Base-by-base conservation (phyloP, 805 yeast species). In the Nakazawaea anatomiae region DNA sequence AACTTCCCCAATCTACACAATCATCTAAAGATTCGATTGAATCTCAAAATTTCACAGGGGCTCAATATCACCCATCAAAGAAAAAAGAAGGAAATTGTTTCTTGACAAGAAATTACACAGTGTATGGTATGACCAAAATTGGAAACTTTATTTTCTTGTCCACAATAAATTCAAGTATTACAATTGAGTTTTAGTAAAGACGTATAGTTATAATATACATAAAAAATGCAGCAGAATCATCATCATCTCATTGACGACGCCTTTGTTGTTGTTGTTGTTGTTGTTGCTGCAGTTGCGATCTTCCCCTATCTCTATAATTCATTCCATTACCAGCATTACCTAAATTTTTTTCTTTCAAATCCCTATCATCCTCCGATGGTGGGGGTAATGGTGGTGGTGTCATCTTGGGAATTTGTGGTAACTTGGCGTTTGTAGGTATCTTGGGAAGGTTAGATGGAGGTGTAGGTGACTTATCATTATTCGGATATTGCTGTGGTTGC, bases 391-490 rank as follows among this genome's bases (percentile, higher is more conserved):
- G 51, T 14, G 51, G 51, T 30, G 54, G 46, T 12, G 53, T 44
- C 42, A 44, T 52, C 38, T 46, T 10, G 54, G 60, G 59, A 51
- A 57, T 27, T 47, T 50, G 28, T 43, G 57, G 59, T 56, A 57
- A 18, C 48, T 52, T 45, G 59, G 61, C 55, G 56, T 54, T 39
- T 47, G 47, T 55, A 11, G 65, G 67, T 53, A 63, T 54, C 41
- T 54, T 54, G 5, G 70, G 65, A 54, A 61, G 51, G 9, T 56
- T 58, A 11, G 61, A 64, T 57, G 59, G 47, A 18, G 44, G 47
- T 28, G 46, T 25, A 41, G 46, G 46, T n/a, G 60, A 56, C 34
- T 45, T 50, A 36, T 45, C 44, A 50, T 39, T 46, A 48, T 51
- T 35, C 14, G 11, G 40, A 45, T 44, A 34, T 38, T 36, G 39